phyloP scores from a whole-genome alignment of 2,329 filamentous ascomycete genomes.

The Colletotrichum melonis region DNA sequence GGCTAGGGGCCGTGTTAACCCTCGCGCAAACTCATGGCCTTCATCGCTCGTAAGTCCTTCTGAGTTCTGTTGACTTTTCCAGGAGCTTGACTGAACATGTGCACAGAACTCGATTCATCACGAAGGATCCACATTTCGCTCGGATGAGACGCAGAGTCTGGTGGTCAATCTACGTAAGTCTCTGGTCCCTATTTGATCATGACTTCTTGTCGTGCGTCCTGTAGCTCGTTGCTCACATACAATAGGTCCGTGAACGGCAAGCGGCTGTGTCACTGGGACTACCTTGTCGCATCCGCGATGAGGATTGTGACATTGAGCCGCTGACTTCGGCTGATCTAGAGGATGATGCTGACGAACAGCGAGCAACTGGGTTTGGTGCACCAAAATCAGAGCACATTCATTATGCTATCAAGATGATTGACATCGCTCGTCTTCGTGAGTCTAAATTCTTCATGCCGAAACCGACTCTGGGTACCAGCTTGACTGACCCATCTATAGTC shows the following conservation, averaged over 20 bases:
- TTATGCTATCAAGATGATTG: slow-evolving; percentile 52
- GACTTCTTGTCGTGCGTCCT: neutral
- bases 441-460: neutral
- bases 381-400: slow-evolving; percentile 47
- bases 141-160: slow-evolving; percentile 60
- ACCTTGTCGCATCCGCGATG: slow-evolving; percentile 50
- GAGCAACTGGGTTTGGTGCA: slow-evolving; percentile 42
- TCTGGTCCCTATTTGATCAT: no score
- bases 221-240: neutral
- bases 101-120: slow-evolving; percentile 10
- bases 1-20: slow-evolving; percentile 62
- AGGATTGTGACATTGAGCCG: slow-evolving; percentile 52
- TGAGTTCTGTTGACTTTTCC: slow-evolving; percentile 4
- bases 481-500: slow-evolving; percentile 38
- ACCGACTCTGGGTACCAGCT: no score
- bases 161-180: slow-evolving; percentile 60
- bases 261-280: slow-evolving; percentile 49
- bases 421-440: slow-evolving; percentile 48
- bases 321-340: slow-evolving; percentile 45
- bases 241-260: slow-evolving; percentile 49
- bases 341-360: slow-evolving; percentile 40
- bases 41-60: slow-evolving; percentile 47
- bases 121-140: slow-evolving; percentile 36
- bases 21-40: slow-evolving; percentile 62
- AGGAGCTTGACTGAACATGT: fast-evolving